Conservation (phyloP, 495 filamentous ascomycete species). For the Trichocladium antarcticum region DNA sequence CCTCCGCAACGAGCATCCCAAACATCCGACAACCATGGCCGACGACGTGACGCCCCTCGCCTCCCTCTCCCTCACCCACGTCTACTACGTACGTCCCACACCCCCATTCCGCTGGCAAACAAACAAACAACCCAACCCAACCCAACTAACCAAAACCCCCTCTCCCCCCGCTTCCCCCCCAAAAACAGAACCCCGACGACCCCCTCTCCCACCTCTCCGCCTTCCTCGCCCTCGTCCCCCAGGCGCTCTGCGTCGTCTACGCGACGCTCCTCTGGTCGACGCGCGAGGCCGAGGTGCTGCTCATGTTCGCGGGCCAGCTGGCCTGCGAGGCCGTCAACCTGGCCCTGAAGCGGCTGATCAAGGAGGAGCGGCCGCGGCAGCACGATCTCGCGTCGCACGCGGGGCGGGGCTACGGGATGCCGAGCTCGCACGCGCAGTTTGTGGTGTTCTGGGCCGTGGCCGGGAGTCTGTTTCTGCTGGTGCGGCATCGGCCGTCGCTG, state of each 20-base stretch:
- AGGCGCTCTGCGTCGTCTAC: conserved; percentile 82
- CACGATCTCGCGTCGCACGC: conserved; percentile 51
- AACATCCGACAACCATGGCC: conserved; percentile 35
- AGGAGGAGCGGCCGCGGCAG: conserved; percentile 74
- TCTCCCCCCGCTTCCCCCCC: not conserved
- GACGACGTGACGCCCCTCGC: conserved; percentile 59
- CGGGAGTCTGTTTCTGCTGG: conserved; percentile 66
- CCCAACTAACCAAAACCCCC: conserved; percentile 13
- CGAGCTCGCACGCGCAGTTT: conserved; percentile 95
- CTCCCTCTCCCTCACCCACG: conserved; percentile 86
- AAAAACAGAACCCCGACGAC: conserved; percentile 68
- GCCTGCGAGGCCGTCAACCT: conserved; percentile 92
- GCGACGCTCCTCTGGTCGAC: conserved; percentile 79
- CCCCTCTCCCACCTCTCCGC: conserved; percentile 75
- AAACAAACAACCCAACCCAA: conserved; percentile 1
- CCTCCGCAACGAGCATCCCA: not conserved
- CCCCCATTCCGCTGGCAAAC: not conserved
- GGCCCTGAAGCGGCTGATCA: conserved; percentile 75
- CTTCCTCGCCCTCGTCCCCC: conserved; percentile 86
- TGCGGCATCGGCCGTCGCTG: conserved; percentile 53
- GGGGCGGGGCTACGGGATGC: conserved; percentile 91
- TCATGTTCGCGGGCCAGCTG: conserved; percentile 89
- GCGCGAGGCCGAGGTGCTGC: conserved; percentile 76
- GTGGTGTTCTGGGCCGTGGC: conserved; percentile 79
- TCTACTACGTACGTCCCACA: conserved; percentile 66